Conservation (phyloP, 768 basidiomycete genomes). For the Phanerochaete carnosa region DNA sequence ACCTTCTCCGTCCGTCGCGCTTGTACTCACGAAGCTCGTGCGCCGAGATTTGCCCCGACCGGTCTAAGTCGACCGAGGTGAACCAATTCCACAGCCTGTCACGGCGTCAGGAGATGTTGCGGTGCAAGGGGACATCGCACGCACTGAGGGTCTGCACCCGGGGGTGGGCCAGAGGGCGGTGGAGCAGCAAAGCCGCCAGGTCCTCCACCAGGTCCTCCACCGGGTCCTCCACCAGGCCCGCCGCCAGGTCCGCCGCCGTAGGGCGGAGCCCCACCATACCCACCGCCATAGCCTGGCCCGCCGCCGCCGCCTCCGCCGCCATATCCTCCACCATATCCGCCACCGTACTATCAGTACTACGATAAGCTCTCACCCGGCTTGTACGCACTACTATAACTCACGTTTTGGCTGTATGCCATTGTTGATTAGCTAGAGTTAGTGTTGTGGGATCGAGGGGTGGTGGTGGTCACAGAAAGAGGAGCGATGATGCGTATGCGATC, state of each 20-base stretch:
- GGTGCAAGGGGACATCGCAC: conserved; percentile 21
- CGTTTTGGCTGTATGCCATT: conserved; percentile 36
- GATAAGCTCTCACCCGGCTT: conserved; percentile 10
- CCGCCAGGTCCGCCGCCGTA: conserved; percentile 16
- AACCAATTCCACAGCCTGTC: conserved; percentile 75
- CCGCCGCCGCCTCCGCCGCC: conserved; percentile 21
- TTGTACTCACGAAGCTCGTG: conserved; percentile 59
- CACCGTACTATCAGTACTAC: background rate
- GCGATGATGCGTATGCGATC: background rate
- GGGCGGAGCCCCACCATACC: conserved; percentile 13
- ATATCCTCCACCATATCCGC: conserved; percentile 9
- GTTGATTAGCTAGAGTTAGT: conserved; percentile 13
- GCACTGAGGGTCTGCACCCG: conserved; percentile 76
- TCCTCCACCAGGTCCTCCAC: conserved; percentile 25
- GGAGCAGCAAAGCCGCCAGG: conserved; percentile 30
- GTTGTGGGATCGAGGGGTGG: background rate
- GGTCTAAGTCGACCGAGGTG: conserved; percentile 59
- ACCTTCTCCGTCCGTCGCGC: background rate
- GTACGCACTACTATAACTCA: background rate
- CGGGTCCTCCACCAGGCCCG: conserved; percentile 28
- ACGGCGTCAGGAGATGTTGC: background rate
- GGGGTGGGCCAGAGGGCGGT: conserved; percentile 42
- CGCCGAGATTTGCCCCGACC: conserved; percentile 65
- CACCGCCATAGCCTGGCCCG: conserved; percentile 22
- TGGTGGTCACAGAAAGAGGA: background rate